Base-by-base conservation (phyloP, 768 basidiomycete genomes). In the Filobasidium floriforme region DNA sequence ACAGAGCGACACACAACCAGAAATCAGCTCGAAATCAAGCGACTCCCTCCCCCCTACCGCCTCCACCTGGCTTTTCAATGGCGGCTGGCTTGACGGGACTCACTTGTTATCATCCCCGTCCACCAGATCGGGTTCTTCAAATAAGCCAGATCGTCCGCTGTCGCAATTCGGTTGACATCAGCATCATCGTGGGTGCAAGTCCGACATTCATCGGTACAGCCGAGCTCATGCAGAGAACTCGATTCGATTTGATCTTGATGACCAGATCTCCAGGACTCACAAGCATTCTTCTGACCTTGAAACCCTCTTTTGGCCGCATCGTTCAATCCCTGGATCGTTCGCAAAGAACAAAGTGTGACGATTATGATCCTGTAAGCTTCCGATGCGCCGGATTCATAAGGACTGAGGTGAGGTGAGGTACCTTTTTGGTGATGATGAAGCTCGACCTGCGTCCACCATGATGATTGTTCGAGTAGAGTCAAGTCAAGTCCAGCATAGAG, bases 371-470 rank as follows among this genome's bases (percentile, higher is more conserved):
- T 9, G 32, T 22, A 49, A 49, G 15, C 46, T 49, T 22, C 46
- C 22, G 46, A 22, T 14, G 46, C 4, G 22, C 46, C 46, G 46
- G 14, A 5, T 49, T 49, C 18, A 44, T 10, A 44, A 19, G 43
- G 6, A 11, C 24, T 32, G 44, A 22, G 59, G 37, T 5, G 7
- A 24, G 24, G 19, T 6, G 1, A 57, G 15, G 15, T 49, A 89
- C 94, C 88, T 96, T 98, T 85, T 99, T 99, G 19, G 94, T 99
- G 76, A 99, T 94, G 76, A 99, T 96, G 78, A 92, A 96, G 79
- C 92, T 94, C 44, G 88, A 89, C 60, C 96, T 78, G 65, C 10
- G 41, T 26, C 19, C 26, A 63, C 32, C 29, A 46, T 29, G 59
- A 19, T 55, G 28, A 44, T 12, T 0, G 18, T 5, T 49, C 46